Conservation (phyloP, 176 grass and related monocot species). For the Triticum dicoccoides region DNA sequence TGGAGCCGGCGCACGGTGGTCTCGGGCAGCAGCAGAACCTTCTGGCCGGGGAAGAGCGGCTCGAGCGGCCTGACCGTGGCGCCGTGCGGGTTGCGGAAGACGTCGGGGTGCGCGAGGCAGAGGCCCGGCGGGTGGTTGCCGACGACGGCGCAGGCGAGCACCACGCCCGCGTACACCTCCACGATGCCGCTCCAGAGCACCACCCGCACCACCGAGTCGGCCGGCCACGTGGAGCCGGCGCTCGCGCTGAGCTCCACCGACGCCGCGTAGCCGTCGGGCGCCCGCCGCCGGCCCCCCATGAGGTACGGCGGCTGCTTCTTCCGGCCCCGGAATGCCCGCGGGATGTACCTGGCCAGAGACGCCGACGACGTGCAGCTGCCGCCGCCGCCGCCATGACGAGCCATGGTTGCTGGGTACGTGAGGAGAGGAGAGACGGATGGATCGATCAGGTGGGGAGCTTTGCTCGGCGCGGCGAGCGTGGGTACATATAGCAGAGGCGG, state of each 20-base stretch:
- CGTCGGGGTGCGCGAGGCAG: conserved; percentile 50
- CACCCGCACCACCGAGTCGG: conserved; percentile 42
- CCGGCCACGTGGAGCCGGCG: background rate
- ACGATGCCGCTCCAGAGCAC: conserved; percentile 49
- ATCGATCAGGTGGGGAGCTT: background rate
- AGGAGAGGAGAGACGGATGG: too few species aligned
- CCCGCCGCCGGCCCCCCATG: background rate
- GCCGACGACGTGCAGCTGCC: background rate
- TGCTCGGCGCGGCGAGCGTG: background rate
- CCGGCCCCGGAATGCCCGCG: background rate
- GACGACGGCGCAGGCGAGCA: conserved; percentile 53
- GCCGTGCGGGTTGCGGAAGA: conserved; percentile 55
- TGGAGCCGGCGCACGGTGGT: conserved; percentile 35
- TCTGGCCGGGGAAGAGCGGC: conserved; percentile 57
- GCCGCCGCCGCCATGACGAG: background rate
- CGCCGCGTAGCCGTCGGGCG: background rate
- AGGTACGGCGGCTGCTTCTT: background rate
- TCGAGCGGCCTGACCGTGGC: conserved; percentile 33
- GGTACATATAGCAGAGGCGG: background rate
- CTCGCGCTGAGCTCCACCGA: conserved; percentile 17
- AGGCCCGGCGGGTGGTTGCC: conserved; percentile 51
- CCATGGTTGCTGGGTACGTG: background rate
- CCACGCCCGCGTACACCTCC: conserved; percentile 44
- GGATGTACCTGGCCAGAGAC: conserved; percentile 18
- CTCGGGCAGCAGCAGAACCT: conserved; percentile 46